Evolutionary conservation across 208 protist genomes (phyloP).

Genomic region (Wallacemonas rigidus): DNA sequence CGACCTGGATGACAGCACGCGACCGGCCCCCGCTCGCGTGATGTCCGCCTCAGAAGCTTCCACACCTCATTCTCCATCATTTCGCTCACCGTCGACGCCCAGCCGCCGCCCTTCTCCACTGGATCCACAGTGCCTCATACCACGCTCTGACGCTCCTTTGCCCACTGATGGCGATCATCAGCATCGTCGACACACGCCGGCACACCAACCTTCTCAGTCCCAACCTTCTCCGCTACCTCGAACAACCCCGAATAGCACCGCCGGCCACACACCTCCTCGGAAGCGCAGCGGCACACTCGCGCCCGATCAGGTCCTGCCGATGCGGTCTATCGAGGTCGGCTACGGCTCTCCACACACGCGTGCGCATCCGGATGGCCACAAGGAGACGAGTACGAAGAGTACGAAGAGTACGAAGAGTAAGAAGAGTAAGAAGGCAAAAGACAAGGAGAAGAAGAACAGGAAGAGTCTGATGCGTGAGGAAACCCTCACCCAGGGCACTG

Average conservation of each 20-base stretch:
- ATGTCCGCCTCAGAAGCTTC: background rate
- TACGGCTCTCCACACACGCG: background rate
- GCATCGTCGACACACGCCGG: no score
- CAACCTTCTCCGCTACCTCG: no score
- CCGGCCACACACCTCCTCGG: background rate
- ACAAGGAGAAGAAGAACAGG: conserved; percentile 15
- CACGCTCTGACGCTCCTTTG: background rate
- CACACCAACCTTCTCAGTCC: no score
- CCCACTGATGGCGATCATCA: no score
- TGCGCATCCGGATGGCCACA: no score
- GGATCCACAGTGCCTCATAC: background rate
- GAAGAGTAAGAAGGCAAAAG: conserved; percentile 5
- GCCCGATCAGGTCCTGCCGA: conserved; percentile 2
- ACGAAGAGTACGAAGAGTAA: background rate
- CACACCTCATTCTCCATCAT: background rate
- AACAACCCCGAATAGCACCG: no score
- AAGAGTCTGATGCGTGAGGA: background rate
- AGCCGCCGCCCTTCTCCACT: background rate
- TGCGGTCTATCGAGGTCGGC: conserved; percentile 6
- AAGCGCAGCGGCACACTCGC: conserved; percentile 16
- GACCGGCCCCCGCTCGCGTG: background rate
- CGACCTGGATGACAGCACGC: background rate
- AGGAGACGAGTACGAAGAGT: background rate
- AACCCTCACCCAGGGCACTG: background rate
- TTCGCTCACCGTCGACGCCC: background rate